Conservation (phyloP, 805 yeast species). For the Brettanomyces custersianus region DNA sequence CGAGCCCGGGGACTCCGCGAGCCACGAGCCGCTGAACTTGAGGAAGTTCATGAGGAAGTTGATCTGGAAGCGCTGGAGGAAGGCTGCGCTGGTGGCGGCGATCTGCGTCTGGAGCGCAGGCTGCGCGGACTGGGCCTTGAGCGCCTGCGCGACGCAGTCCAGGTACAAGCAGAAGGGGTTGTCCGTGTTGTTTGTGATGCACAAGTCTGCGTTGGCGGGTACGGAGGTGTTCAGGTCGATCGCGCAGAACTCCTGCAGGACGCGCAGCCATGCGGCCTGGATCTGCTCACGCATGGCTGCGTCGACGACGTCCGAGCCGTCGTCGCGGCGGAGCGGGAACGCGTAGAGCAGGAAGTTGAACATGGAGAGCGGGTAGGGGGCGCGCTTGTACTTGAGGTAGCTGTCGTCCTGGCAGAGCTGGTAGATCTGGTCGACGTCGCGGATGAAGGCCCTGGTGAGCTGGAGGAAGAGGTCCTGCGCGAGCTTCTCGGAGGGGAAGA, state of each 20-base stretch:
- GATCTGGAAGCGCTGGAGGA: slow-evolving; percentile 16
- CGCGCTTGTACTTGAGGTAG: slow-evolving; percentile 27
- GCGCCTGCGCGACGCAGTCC: slow-evolving; percentile 27
- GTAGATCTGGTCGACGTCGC: slow-evolving; percentile 20
- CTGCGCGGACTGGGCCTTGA: slow-evolving; percentile 1
- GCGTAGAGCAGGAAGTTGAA: slow-evolving; percentile 32
- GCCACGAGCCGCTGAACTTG: slow-evolving; percentile 15
- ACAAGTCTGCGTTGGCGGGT: slow-evolving; percentile 24
- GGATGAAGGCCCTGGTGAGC: slow-evolving; percentile 14
- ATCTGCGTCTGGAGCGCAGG: slow-evolving; percentile 17
- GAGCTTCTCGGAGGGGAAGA: slow-evolving; percentile 5
- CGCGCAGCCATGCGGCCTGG: slow-evolving; percentile 31
- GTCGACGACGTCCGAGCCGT: slow-evolving; percentile 12
- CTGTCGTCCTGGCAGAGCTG: slow-evolving; percentile 20
- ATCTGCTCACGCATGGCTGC: slow-evolving; percentile 21
- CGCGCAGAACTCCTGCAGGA: slow-evolving; percentile 27
- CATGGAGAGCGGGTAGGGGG: slow-evolving; percentile 32
- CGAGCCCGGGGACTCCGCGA: slow-evolving; percentile 7
- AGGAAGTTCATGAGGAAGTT: slow-evolving; percentile 18
- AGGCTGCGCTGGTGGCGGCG: slow-evolving; percentile 16
- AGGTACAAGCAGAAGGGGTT: slow-evolving; percentile 34
- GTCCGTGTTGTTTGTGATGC: slow-evolving; percentile 30
- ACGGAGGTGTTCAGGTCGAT: slow-evolving; percentile 8
- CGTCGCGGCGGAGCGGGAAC: slow-evolving; percentile 13
- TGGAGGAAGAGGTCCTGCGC: slow-evolving; percentile 9